Evolutionary conservation across 1,139 yeast species (phyloP).

Genomic region (Blastobotrys persicus): DNA sequence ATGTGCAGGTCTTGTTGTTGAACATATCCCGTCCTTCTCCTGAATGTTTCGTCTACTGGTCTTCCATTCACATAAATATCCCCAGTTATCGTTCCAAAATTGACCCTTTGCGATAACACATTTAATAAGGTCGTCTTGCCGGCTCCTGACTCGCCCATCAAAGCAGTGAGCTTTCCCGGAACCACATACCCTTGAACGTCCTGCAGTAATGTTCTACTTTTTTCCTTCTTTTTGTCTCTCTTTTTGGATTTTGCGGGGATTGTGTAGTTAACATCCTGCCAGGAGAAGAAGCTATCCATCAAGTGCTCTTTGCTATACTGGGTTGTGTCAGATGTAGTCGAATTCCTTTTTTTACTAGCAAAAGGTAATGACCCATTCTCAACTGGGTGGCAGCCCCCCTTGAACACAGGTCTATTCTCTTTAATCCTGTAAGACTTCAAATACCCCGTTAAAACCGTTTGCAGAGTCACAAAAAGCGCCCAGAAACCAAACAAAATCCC

Average conservation of each 20-base stretch:
- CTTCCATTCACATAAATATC: conserved; percentile 59
- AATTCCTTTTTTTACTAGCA: not conserved
- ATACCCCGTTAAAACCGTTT: conserved; percentile 38
- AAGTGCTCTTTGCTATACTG: not conserved
- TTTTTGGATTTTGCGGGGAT: conserved; percentile 29
- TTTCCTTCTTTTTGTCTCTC: conserved; percentile 31
- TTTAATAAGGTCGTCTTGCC: conserved; percentile 62
- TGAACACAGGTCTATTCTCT: conserved; percentile 41
- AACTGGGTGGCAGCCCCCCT: conserved; percentile 47
- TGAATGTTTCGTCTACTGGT: conserved; percentile 49
- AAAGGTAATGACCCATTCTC: conserved; percentile 20
- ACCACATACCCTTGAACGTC: conserved; percentile 60
- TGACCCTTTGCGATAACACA: conserved; percentile 54
- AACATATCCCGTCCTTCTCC: conserved; percentile 60
- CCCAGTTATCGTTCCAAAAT: conserved; percentile 57
- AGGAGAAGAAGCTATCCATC: conserved; percentile 35
- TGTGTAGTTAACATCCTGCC: conserved; percentile 44
- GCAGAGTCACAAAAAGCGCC: conserved; percentile 36
- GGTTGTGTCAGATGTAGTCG: not conserved
- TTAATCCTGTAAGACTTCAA: conserved; percentile 40
- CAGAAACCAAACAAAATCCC: conserved; percentile 39
- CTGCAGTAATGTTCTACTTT: conserved; percentile 48
- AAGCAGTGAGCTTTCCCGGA: conserved; percentile 58
- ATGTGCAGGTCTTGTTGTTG: conserved; percentile 63
- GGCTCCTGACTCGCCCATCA: conserved; percentile 68